These are phyloP conservation scores for Yamadazyma buinensis DNA, from an alignment of 1,139 yeast species.

Conservation along the genomic window DNA sequence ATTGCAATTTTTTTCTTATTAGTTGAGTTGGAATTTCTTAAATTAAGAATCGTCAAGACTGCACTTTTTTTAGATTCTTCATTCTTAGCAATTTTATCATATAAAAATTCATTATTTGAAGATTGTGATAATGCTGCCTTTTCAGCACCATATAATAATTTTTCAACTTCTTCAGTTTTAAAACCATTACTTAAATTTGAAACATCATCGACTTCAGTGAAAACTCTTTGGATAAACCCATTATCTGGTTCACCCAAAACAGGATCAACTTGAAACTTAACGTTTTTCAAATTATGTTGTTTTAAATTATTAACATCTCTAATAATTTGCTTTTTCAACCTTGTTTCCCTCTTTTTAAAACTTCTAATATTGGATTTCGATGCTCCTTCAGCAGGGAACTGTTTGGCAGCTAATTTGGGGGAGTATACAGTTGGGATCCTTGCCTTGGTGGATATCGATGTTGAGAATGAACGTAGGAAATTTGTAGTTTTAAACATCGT, in stretches of 20 bases:
- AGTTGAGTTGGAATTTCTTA: constrained; percentile 63
- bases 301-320: constrained; percentile 46
- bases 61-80: constrained; percentile 68
- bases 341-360: constrained; percentile 38
- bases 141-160: constrained; percentile 73
- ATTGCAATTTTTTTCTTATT: constrained; percentile 62
- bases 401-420: constrained; percentile 33
- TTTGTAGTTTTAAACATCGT: too few relatives aligned
- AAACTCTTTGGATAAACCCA: constrained; percentile 67
- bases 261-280: constrained; percentile 54
- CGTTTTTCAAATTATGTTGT: constrained; percentile 31
- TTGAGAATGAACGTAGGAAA: constrained; percentile 13
- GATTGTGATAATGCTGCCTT: constrained; percentile 33
- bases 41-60: constrained; percentile 64
- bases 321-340: constrained; percentile 41
- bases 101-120: constrained; percentile 29
- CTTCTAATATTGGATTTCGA: constrained; percentile 32
- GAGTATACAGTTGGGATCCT: neutral
- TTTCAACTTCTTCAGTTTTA: constrained; percentile 64
- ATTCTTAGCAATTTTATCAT: constrained; percentile 37
- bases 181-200: constrained; percentile 57
- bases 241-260: constrained; percentile 70
- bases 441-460: neutral
- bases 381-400: constrained; percentile 23
- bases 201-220: constrained; percentile 56